Base-by-base conservation (phyloP, 495 filamentous ascomycete genomes). In the Paragyromitra xinjiangensis region DNA sequence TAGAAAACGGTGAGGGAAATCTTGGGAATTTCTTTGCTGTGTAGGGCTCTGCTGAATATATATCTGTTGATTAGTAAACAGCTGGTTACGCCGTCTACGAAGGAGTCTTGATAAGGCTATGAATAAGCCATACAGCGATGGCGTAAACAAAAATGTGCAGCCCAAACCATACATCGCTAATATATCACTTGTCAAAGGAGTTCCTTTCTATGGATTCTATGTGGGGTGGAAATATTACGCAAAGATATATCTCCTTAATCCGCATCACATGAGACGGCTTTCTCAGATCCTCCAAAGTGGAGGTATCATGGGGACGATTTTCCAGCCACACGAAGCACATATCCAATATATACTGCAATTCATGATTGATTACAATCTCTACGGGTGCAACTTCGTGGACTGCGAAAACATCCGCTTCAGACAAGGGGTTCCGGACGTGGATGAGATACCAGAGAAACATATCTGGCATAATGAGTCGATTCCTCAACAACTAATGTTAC, bases 361-460 rank as follows among this genome's bases (percentile, higher is more conserved):
- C 89, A 97, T 98, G 95, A 92, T 91, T 77, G 96, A 99, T 82
- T 98, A 94, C 86, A 98, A 97, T 78, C 86, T 99, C 78, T 97
- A 95, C 81, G 95, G 95, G 11, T 99, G 95, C 82, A 90, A 88
- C 39, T 97, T 93, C 81, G 90, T 99, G 82, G 88, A 91, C 62
- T 92, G 90, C 78, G 73, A 71, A 9, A 91, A 89, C 55, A 88
- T 89, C 37, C 86, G 83, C 50, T 98, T 97, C 79, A 89, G 96
- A 65, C 84, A 85, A 45, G 93, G 94, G 4, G 87, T 98, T 7
- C 95, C 96, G 2, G 84, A 89, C 0, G 88, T 88, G 71, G 84
- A 91, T 8, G 87, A 91, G 53, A 81, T 89, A 68, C 83, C 84
- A 51, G 87, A 87, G 65, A 80, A 84, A 39, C 92, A 94, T 81